Evolutionary conservation across 2,329 filamentous ascomycete species (phyloP), one percentile per base, ranked within the genome.

Genomic region (Calonectria multiphialidica): DNA sequence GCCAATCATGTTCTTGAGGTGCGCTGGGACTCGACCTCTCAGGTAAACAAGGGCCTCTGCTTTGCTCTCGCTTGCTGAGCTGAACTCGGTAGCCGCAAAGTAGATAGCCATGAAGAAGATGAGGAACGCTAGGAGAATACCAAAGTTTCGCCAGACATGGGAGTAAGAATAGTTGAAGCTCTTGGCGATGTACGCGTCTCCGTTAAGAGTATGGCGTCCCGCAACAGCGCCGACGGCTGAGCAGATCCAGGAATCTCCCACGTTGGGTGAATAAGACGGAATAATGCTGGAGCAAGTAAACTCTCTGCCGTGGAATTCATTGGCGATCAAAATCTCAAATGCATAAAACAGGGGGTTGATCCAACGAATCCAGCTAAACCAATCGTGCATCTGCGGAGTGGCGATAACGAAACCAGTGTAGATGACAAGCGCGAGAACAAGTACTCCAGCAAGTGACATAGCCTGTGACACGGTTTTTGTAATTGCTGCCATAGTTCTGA

Each of bases 301-400:
- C 2, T 85, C 78, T 5, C 84, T 86, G 7, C 87, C 85, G 70
- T 88, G 86, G 75, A 93, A 91, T 80, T 95, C 93, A 81, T 94
- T 95, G 70, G 90, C 86, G 85, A 93, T 89, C 40, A 94, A 83
- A 3, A 89, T 87, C 79, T 94, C 92, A 77, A 94, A 95, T 1
- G 87, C 91, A 77, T 94, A 94, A 30, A 87, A 90, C 53, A 94
- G 87, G 3, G 92, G 92, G 75, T 94, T 91, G 66, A 94, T 84
- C 81, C 91, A 94, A 61, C 90, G 89, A 68, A 95, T 91, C 93
- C 93, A 95, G 44, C 89, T 83, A 59, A 92, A 91, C 92, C 93
- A 95, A 1, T 88, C 89, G n/a, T 90, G 86, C 92, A 93, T 94
- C 79, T 93, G 76, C 4, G 84, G 82, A 10, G 83, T 79, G 2